phyloP scores from a whole-genome alignment of 257 asterid species.

The Petunia axillaris region DNA sequence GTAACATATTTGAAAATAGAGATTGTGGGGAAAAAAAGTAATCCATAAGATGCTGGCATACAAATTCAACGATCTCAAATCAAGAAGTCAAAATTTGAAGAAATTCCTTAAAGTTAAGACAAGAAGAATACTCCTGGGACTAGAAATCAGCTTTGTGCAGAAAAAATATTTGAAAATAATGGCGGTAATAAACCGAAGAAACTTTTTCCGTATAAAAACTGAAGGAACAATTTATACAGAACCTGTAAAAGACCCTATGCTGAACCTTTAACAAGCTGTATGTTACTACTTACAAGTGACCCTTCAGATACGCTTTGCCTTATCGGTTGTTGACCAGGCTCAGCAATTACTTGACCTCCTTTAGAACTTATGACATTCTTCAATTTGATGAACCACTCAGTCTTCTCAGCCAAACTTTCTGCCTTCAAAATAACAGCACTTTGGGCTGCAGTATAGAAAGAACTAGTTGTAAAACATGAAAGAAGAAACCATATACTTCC shows the following conservation, averaged over 20 bases:
- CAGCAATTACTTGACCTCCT: constrained; percentile 89
- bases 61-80: background rate
- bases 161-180: constrained; percentile 1
- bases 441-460: constrained; percentile 36
- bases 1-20: constrained; percentile 14
- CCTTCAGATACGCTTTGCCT: constrained; percentile 86
- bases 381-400: constrained; percentile 39
- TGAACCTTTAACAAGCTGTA: background rate
- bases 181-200: background rate
- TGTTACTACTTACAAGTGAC: constrained; percentile 68
- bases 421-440: constrained; percentile 41
- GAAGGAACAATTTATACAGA: background rate
- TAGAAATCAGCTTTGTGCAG: constrained; percentile 1
- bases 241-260: background rate
- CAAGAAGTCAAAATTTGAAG: constrained; percentile 20
- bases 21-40: constrained; percentile 18
- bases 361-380: constrained; percentile 53
- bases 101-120: background rate
- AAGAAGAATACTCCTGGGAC: constrained; percentile 14
- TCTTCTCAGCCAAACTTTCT: constrained; percentile 38
- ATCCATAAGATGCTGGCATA: constrained; percentile 1
- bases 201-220: background rate
- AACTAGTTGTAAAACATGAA: background rate
- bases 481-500: constrained; percentile 1
- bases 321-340: constrained; percentile 56